Conservation (phyloP, 2,329 filamentous ascomycete species). For the Rutstroemia sp. region DNA sequence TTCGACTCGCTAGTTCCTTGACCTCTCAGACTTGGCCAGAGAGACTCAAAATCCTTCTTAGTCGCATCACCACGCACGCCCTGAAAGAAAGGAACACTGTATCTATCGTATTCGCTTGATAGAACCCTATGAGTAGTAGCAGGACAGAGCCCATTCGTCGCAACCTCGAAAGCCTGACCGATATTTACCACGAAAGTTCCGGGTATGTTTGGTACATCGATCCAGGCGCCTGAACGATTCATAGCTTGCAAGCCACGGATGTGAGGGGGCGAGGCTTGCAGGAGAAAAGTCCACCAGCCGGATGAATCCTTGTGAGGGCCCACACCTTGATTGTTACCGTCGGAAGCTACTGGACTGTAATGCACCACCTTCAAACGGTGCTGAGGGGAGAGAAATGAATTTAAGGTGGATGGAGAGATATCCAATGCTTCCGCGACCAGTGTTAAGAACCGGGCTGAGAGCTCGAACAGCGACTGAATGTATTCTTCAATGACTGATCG, state of each 20-base stretch:
- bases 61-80: conserved; percentile 6
- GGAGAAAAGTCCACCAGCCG: conserved; percentile 7
- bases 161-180: conserved; percentile 6
- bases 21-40: background rate
- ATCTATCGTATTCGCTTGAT: conserved; percentile 4
- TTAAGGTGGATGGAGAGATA: background rate
- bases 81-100: conserved; percentile 6
- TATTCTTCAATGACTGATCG: background rate
- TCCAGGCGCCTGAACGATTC: conserved; percentile 3
- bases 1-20: background rate
- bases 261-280: conserved; percentile 5
- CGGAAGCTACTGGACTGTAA: background rate
- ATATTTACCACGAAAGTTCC: conserved; percentile 8
- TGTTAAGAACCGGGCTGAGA: background rate
- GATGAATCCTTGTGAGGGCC: conserved; percentile 8
- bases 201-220: conserved; percentile 7
- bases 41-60: conserved; percentile 5
- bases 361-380: conserved; percentile 4
- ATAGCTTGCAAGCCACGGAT: conserved; percentile 6
- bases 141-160: conserved; percentile 5
- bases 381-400: conserved; percentile 4
- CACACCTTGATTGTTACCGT: conserved; percentile 1
- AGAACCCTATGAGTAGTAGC: conserved; percentile 5
- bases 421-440: conserved; percentile 3
- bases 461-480: background rate